Conservation (phyloP, 106 monocot genomes). For the Dendrobium huoshanense region DNA sequence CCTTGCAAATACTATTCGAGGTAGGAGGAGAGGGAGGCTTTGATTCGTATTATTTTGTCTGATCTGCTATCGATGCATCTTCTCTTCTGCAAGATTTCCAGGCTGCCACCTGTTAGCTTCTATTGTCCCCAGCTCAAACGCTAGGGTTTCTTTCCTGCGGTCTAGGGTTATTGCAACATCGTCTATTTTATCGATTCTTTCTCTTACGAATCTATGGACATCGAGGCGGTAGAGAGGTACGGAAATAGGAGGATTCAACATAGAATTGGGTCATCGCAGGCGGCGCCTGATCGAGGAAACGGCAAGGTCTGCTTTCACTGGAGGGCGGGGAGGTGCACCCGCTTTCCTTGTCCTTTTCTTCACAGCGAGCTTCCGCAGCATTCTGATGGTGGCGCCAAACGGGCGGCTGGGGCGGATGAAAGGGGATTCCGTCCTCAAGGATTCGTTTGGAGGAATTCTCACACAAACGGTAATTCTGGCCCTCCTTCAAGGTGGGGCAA, state of each 20-base stretch:
- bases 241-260: constrained; percentile 10
- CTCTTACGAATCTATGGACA: neutral
- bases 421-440: constrained; percentile 15
- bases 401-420: neutral
- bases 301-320: constrained; percentile 31
- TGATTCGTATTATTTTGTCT: neutral
- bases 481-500: constrained; percentile 45
- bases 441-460: constrained; percentile 41
- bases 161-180: constrained; percentile 1
- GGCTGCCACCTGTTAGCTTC: neutral
- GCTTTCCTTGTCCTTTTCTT: constrained; percentile 29
- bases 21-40: neutral
- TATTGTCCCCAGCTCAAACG: neutral
- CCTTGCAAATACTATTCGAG: neutral
- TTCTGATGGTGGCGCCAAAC: neutral
- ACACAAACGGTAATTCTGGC: constrained; percentile 2
- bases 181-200: neutral
- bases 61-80: neutral
- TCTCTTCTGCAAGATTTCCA: neutral
- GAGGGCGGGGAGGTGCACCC: constrained; percentile 24
- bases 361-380: constrained; percentile 15
- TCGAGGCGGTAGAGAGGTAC: neutral
- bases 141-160: neutral
- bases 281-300: neutral
- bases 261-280: constrained; percentile 1